Evolutionary conservation across 768 basidiomycete species (phyloP).

Genomic region (Cystoderma amianthinum): DNA sequence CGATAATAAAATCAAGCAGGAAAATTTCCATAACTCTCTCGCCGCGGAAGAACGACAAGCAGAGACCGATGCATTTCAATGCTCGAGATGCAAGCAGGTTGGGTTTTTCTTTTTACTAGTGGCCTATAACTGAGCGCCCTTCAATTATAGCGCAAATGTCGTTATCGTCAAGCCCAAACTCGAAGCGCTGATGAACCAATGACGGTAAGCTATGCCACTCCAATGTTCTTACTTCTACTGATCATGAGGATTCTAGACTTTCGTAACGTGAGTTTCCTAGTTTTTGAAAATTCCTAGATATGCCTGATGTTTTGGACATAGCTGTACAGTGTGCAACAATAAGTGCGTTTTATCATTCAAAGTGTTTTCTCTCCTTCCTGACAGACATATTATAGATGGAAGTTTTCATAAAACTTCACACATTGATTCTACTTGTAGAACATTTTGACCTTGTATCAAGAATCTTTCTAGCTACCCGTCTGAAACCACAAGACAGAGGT

Average conservation of each 20-base stretch:
- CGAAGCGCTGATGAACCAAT: slow-evolving; percentile 98
- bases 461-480: not conserved
- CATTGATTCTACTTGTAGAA: not conserved
- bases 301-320: no score
- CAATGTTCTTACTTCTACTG: slow-evolving; percentile 1
- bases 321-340: slow-evolving; percentile 56
- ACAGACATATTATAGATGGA: slow-evolving; percentile 22
- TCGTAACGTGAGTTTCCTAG: slow-evolving; percentile 61
- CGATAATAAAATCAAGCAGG: slow-evolving; percentile 73
- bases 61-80: slow-evolving; percentile 98
- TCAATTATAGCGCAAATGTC: slow-evolving; percentile 75
- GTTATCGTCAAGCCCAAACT: slow-evolving; percentile 95
- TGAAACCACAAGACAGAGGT: not conserved
- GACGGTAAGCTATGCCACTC: slow-evolving; percentile 55
- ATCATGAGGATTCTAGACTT: slow-evolving; percentile 59
- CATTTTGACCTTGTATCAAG: not conserved
- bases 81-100: slow-evolving; percentile 87
- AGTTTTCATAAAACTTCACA: slow-evolving; percentile 33
- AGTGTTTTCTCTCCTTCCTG: not conserved
- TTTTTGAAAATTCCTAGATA: not conserved
- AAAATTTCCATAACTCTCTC: slow-evolving; percentile 87
- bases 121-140: slow-evolving; percentile 3
- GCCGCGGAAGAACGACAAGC: slow-evolving; percentile 87
- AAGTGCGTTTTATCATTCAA: slow-evolving; percentile 13
- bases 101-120: slow-evolving; percentile 8